A percentile compares a stretch with the other conserved stretches of the same genome.
These are phyloP conservation scores for Dipteronia sinensis DNA, from an alignment of 345 rosid species.

Conservation along the genomic window DNA sequence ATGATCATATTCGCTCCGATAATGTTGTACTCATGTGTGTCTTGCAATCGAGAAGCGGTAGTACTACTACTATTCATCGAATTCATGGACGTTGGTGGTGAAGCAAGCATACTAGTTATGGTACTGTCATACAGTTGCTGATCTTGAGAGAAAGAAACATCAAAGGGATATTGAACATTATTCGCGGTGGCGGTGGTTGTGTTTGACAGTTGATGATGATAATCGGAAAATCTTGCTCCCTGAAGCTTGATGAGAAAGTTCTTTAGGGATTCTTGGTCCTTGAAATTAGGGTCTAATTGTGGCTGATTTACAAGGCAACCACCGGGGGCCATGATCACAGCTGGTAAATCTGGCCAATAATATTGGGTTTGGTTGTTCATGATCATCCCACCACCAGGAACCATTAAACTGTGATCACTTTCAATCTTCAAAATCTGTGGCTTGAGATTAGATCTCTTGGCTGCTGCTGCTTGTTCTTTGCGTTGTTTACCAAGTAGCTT, in stretches of 20 bases:
- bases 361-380: conserved; percentile 26
- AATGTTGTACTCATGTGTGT: conserved; percentile 20
- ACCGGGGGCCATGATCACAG: conserved; percentile 5
- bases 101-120: conserved; percentile 27
- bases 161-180: conserved; percentile 15
- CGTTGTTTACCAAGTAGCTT: conserved; percentile 71
- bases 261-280: conserved; percentile 46
- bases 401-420: conserved; percentile 19
- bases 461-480: conserved; percentile 42
- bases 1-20: conserved; percentile 27
- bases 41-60: conserved; percentile 38
- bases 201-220: conserved; percentile 24
- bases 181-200: background rate
- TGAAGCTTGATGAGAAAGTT: conserved; percentile 34
- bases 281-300: conserved; percentile 29
- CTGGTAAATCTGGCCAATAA: conserved; percentile 39
- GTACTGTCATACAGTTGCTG: conserved; percentile 24
- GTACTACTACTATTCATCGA: conserved; percentile 24
- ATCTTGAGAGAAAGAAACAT: conserved; percentile 21
- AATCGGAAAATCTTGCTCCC: conserved; percentile 46
- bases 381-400: conserved; percentile 11
- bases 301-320: background rate
- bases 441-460: conserved; percentile 37
- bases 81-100: conserved; percentile 29
- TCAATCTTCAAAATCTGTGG: conserved; percentile 55